A percentile compares a stretch with the other conserved stretches of the same genome.
These are phyloP conservation scores for Venturia carpophila DNA, from an alignment of 2,329 filamentous ascomycete genomes.

Conservation along the genomic window DNA sequence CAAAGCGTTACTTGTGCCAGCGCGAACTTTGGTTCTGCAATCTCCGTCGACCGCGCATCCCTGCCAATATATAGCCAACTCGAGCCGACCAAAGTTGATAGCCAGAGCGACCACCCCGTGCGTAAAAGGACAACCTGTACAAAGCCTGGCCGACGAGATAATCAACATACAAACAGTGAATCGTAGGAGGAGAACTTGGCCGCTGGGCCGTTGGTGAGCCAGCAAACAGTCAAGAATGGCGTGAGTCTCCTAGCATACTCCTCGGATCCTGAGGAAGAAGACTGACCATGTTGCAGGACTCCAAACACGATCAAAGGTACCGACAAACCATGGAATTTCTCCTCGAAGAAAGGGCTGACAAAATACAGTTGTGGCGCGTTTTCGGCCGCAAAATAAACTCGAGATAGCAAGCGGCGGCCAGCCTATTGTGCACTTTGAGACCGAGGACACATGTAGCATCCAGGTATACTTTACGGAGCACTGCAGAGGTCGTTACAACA, in stretches of 20 bases:
- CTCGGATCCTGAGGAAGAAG: conserved; percentile 19
- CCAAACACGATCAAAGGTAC: conserved; percentile 42
- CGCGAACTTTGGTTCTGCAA: conserved; percentile 8
- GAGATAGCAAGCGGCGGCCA: conserved; percentile 86
- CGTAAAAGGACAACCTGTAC: background rate
- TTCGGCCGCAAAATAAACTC: conserved; percentile 92
- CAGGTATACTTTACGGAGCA: conserved; percentile 51
- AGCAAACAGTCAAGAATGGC: conserved; percentile 36
- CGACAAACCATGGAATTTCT: background rate
- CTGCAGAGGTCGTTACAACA: background rate
- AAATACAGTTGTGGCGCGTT: conserved; percentile 85
- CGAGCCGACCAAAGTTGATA: background rate
- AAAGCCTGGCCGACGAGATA: background rate
- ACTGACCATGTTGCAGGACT: conserved; percentile 27
- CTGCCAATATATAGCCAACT: background rate
- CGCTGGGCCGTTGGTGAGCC: conserved; percentile 17
- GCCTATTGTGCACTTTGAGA: conserved; percentile 82
- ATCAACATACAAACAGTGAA: background rate
- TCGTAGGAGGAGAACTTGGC: conserved; percentile 7
- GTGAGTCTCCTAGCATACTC: conserved; percentile 31
- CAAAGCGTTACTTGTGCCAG: background rate
- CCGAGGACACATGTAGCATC: conserved; percentile 79
- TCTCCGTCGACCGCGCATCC: background rate
- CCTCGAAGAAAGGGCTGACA: conserved; percentile 14
- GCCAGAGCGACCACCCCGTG: background rate